Conservation (phyloP, 306 rosid genomes). For the Gynostemma pentaphyllum region DNA sequence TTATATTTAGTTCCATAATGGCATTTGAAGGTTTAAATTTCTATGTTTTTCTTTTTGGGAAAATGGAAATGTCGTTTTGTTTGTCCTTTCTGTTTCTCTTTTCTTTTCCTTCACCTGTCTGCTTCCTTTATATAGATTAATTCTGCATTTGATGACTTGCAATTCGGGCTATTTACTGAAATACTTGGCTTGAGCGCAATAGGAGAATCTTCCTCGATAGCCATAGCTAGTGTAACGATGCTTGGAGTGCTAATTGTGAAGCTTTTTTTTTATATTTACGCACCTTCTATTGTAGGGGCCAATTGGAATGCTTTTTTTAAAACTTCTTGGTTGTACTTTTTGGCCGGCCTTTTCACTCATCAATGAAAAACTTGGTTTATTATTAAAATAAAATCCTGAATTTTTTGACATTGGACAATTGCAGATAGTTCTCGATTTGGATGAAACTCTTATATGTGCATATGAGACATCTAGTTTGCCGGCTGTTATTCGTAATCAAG, state of each 20-base stretch:
- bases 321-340: too few species aligned
- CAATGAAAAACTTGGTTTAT: too few species aligned
- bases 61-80: neutral
- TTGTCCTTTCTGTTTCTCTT: neutral
- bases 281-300: too few species aligned
- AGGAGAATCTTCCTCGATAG: too few species aligned
- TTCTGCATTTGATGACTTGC: constrained; percentile 1
- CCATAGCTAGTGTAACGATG: too few species aligned
- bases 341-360: too few species aligned
- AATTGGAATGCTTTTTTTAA: too few species aligned
- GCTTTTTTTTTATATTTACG: too few species aligned
- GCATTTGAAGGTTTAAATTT: neutral
- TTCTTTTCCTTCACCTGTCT: neutral
- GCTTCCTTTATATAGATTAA: neutral
- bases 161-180: too few species aligned
- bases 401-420: neutral
- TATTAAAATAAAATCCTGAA: too few species aligned
- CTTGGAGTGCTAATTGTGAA: too few species aligned
- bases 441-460: constrained; percentile 91
- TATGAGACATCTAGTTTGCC: constrained; percentile 81
- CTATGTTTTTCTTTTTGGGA: neutral
- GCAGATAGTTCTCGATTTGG: constrained; percentile 93
- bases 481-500: constrained; percentile 50
- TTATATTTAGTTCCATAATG: neutral
- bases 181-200: too few species aligned